Base-by-base conservation (phyloP, 805 yeast genomes). In the Starmerella cellae region DNA sequence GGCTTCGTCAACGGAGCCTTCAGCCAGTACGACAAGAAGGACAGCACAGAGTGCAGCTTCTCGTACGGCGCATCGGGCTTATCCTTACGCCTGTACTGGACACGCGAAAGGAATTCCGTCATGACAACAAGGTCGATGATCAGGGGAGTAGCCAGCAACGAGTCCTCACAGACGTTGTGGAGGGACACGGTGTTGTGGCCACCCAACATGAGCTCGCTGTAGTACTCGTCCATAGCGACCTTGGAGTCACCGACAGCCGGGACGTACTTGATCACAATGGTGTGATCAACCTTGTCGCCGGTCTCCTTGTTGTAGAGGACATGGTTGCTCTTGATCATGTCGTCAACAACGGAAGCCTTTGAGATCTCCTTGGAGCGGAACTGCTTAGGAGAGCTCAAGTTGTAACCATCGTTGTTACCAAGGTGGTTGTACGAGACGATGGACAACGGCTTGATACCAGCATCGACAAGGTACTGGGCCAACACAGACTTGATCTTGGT, bases 171-270 rank as follows among this genome's bases (percentile, higher is more conserved):
- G 33, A 88, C 94, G 61, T 88, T 87, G 67, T 87, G 94, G 59
- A 88, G 80, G 37, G 93, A 77, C 53, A 87, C 81, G 60, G 91
- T 80, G 69, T 87, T 88, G 67, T 87, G 95, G 35, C 97, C 97
- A 48, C 97, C 97, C 55, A 87, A 73, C 96, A 87, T 88, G 60
- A 87, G 76, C 65, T 87, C 96, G 43, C 93, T 80, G 68, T 88
- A 84, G 68, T 87, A 87, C 67, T 88, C 96, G 64, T 87, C 97
- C 96, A 87, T 88, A 41, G 97, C 97, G 50, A 87, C 95, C 69
- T 87, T 87, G 51, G 91, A 78, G 64, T 87, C 97, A 30, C 94
- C 95, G 38, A 87, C 96, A 8, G 96, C 95, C 43, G 82, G 81
- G 60, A 88, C 67, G 63, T 87, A 85, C 67, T 87, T 87, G 69